These are phyloP conservation scores for Myriangium duriaei DNA, from an alignment of 2,329 filamentous ascomycete species.

Conservation along the genomic window DNA sequence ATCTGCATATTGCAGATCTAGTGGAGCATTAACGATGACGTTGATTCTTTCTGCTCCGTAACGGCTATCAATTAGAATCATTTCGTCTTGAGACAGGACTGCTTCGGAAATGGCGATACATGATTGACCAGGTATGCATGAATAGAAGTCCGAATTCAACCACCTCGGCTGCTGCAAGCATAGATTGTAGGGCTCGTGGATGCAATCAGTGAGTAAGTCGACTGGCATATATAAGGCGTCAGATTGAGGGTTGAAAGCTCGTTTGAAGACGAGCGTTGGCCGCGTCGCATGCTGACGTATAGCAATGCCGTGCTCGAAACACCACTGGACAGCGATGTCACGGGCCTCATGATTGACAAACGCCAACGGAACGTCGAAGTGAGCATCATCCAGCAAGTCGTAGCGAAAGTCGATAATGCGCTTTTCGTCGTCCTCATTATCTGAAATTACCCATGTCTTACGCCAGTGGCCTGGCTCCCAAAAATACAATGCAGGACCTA, in stretches of 20 bases:
- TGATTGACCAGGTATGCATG: background rate
- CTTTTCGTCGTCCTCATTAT: background rate
- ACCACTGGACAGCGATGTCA: background rate
- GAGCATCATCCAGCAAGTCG: background rate
- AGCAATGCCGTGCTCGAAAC: background rate
- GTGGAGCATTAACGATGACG: background rate
- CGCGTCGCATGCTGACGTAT: no score
- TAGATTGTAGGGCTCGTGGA: background rate
- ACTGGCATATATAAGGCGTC: background rate
- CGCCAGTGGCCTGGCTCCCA: background rate
- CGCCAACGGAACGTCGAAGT: background rate
- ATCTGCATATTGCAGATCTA: background rate
- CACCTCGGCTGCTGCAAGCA: background rate
- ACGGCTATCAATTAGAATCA: background rate
- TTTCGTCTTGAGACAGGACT: background rate
- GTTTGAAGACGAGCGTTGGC: no score
- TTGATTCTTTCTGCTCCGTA: background rate
- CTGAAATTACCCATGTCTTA: background rate
- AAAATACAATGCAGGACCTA: background rate
- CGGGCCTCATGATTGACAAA: background rate
- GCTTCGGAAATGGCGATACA: background rate
- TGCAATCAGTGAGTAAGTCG: background rate
- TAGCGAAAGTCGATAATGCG: background rate
- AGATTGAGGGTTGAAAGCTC: background rate
- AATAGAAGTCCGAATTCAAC: background rate